phyloP scores from a whole-genome alignment of 2,329 filamentous ascomycete species.

The Intubia oerlemansii region DNA sequence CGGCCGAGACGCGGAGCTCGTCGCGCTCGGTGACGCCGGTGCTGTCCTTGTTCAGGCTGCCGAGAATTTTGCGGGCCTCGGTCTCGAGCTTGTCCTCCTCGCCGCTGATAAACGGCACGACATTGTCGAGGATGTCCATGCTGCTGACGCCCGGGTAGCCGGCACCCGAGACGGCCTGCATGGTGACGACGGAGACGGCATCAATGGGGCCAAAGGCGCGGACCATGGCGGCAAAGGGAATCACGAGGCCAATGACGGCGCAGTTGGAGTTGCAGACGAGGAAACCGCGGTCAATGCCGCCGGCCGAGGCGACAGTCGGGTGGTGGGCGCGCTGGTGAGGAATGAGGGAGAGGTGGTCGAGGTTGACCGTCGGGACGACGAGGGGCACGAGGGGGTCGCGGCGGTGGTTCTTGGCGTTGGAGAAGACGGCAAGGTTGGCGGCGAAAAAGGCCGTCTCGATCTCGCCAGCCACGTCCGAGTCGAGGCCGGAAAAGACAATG shows the following conservation, averaged over 20 bases:
- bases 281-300: conserved; percentile 53
- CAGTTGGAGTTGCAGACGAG: conserved; percentile 97
- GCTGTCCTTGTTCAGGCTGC: conserved; percentile 44
- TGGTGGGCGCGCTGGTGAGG: conserved; percentile 65
- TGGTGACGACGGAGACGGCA: conserved; percentile 58
- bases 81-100: conserved; percentile 95
- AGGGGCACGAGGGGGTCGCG: conserved; percentile 77
- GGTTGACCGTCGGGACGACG: conserved; percentile 88
- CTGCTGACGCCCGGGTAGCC: conserved; percentile 77
- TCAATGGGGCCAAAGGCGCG: conserved; percentile 69
- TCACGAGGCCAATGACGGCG: conserved; percentile 87
- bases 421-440: conserved; percentile 79
- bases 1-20: conserved; percentile 56
- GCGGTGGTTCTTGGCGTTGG: conserved; percentile 95
- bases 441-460: conserved; percentile 84
- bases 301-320: conserved; percentile 11
- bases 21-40: conserved; percentile 60
- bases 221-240: conserved; percentile 81
- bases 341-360: conserved; percentile 68
- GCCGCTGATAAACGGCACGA: conserved; percentile 79
- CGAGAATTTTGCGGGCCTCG: conserved; percentile 88
- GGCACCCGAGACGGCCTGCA: conserved; percentile 86
- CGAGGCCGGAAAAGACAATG: conserved; percentile 78
- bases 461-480: conserved; percentile 80
- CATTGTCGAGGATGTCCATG: conserved; percentile 94